phyloP scores from a whole-genome alignment of 2,329 filamentous ascomycete genomes.

The Aspergillus awamori region DNA sequence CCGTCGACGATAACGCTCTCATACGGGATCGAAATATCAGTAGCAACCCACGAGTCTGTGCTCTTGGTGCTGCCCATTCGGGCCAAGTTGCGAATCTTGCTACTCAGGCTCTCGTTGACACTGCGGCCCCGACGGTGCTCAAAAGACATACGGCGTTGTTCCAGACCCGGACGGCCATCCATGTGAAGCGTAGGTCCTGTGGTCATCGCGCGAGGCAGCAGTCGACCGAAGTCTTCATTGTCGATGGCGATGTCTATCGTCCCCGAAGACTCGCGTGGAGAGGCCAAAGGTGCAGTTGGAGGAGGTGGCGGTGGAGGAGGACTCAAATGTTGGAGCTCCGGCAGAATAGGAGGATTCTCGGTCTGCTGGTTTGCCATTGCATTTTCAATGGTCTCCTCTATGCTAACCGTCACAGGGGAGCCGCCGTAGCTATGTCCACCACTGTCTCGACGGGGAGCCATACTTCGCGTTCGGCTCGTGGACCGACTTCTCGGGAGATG shows the following conservation, averaged over 20 bases:
- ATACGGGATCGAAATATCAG: constrained; percentile 30
- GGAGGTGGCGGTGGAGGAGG: constrained; percentile 57
- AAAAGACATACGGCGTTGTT: constrained; percentile 46
- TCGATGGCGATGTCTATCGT: constrained; percentile 48
- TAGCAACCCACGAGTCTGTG: constrained; percentile 28
- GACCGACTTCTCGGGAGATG: constrained; percentile 45
- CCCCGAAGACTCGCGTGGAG: constrained; percentile 40
- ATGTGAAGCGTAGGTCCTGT: constrained; percentile 35
- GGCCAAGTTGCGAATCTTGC: constrained; percentile 57
- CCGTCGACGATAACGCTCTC: constrained; percentile 27
- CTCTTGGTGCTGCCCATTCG: constrained; percentile 60
- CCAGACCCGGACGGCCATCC: constrained; percentile 30
- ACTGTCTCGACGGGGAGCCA: constrained; percentile 35
- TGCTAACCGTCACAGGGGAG: constrained; percentile 52
- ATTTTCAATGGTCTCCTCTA: constrained; percentile 57
- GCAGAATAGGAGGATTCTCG: constrained; percentile 54
- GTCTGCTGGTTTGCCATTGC: constrained; percentile 24
- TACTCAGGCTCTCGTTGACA: constrained; percentile 60
- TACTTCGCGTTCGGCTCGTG: constrained; percentile 40
- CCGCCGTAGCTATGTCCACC: constrained; percentile 32
- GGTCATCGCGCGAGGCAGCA: constrained; percentile 42
- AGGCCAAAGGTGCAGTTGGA: constrained; percentile 35
- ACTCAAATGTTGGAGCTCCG: constrained; percentile 64
- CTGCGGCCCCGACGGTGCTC: constrained; percentile 58
- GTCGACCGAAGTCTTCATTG: constrained; percentile 38